These are phyloP conservation scores for Pseudonitzschia pungens DNA, from an alignment of 108 stramenopile species.

Conservation along the genomic window DNA sequence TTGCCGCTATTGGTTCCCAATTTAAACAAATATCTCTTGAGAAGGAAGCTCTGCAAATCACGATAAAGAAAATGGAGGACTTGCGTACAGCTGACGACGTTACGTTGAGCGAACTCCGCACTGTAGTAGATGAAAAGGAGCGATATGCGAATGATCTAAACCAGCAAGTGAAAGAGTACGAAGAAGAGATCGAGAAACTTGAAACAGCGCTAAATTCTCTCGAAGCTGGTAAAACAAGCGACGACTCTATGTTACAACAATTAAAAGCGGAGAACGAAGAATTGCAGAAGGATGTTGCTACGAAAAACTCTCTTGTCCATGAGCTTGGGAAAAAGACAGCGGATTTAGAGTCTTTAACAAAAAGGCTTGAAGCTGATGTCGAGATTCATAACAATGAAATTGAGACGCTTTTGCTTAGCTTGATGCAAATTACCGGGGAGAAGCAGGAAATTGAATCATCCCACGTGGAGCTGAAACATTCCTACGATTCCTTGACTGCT, in stretches of 20 bases:
- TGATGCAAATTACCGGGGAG: conserved; percentile 7
- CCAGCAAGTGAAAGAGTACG: neutral
- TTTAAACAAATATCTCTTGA: neutral
- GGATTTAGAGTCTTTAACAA: neutral
- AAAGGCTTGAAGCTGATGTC: neutral
- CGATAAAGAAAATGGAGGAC: neutral
- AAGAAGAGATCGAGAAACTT: neutral
- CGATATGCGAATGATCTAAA: neutral
- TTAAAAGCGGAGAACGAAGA: neutral
- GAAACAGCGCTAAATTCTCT: neutral
- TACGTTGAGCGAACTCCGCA: neutral
- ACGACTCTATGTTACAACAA: neutral
- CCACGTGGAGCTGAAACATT: conserved; percentile 7
- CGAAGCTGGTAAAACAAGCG: neutral
- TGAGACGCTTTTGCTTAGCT: neutral
- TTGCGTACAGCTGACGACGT: neutral
- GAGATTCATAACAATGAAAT: conserved; percentile 16
- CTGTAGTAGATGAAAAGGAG: neutral
- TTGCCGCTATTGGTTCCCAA: neutral
- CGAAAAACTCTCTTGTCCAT: neutral
- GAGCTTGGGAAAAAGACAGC: conserved; percentile 16
- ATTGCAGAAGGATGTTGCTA: neutral
- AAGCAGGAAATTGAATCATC: conserved; percentile 9
- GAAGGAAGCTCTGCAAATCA: neutral
- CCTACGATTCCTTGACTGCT: neutral